Evolutionary conservation across 177 flowering plant genomes (phyloP), one percentile per base, ranked within the genome.

Genomic region (Vitis hybrid): DNA sequence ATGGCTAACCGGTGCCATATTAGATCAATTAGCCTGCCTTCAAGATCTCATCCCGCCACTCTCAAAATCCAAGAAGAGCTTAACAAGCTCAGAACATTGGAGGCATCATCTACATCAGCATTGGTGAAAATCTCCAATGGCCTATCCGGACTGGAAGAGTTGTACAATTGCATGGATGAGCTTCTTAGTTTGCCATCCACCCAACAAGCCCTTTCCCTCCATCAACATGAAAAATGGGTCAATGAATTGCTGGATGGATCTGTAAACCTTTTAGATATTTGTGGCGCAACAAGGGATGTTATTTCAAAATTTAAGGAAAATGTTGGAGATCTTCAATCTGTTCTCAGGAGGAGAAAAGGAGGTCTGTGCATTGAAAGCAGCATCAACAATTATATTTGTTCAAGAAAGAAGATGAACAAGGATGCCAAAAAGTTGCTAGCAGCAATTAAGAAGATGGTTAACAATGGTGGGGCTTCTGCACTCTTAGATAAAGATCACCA

Each of bases 1-100:
- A 83, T 85, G 84, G 79, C 82, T 7, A 56, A 55, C 22, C 61
- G 39, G 48, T 64, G 58, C 66, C 61, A 62, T 60, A 55, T 69
- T 15, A n/a, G 76, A 75, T 69, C 81, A 62, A 69, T 79, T 51
- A 86, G 92, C 70, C 75, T 86, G 59, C 92, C 92, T 5, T 33
- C 77, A 31, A 75, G 86, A 63, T 74, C 85, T 2, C 83, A 88
- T 70, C 86, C 86, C 0, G 74, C 5, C 67, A 79, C 76, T 9
- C 18, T 67, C 1, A 72, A 59, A 45, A 68, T 82, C 16, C 83
- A 83, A 56, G 80, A 80, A 61, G 81, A 75, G 75, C 79, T 86
- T 13, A 80, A 57, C 74, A 74, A 70, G 26, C 62, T 78, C 66
- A 64, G 50, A 49, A 8, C 58, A 18, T 55, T 20, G 74, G 26